These are phyloP conservation scores for Rhynchosporium secalis DNA, from an alignment of 2,329 filamentous ascomycete species.

Conservation along the genomic window DNA sequence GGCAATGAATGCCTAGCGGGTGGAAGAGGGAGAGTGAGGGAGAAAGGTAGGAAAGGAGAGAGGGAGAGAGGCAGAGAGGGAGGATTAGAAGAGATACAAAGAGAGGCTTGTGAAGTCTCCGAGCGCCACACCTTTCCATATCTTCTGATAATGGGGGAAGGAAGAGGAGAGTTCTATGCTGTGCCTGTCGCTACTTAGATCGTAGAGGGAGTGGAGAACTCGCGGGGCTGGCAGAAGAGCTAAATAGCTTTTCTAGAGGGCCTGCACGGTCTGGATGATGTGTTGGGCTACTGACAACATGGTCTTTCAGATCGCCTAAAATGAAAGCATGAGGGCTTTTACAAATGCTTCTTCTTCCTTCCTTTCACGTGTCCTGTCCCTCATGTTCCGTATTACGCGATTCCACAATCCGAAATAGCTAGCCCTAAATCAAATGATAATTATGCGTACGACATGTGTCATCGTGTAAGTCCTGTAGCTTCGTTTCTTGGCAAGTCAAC, in stretches of 20 bases:
- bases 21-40: background rate
- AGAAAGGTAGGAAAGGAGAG: background rate
- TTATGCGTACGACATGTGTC: too few relatives aligned
- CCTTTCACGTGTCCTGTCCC: too few relatives aligned
- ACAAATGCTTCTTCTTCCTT: background rate
- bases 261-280: background rate
- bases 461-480: too few relatives aligned
- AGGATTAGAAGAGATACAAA: background rate
- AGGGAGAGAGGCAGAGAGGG: background rate
- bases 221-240: background rate
- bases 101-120: background rate
- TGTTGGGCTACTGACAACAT: background rate
- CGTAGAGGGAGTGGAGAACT: background rate
- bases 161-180: background rate
- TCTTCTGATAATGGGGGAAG: conserved; percentile 7
- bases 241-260: background rate
- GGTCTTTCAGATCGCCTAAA: background rate
- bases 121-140: background rate
- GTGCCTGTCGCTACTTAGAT: conserved; percentile 16
- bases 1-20: background rate
- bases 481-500: too few relatives aligned
- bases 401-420: too few relatives aligned
- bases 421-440: too few relatives aligned
- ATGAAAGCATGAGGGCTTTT: background rate
- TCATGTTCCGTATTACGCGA: too few relatives aligned